Evolutionary conservation across 768 basidiomycete genomes (phyloP).

Genomic region (Pisolithus orientalis): DNA sequence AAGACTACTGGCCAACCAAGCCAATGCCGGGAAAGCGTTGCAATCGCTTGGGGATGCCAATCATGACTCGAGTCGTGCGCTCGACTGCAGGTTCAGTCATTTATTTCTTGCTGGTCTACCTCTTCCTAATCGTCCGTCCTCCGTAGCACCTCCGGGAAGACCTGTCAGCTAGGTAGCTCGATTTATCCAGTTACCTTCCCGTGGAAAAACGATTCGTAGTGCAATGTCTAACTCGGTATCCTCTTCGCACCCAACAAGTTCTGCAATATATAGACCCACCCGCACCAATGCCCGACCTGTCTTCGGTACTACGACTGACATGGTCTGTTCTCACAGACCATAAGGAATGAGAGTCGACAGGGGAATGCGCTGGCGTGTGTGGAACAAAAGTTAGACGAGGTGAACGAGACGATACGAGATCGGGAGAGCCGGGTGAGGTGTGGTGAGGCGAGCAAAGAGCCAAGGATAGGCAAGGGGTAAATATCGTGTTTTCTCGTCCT

Average conservation of each 20-base stretch:
- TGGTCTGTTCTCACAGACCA: conserved; percentile 6
- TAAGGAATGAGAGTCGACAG: conserved; percentile 52
- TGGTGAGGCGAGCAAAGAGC: too few relatives aligned
- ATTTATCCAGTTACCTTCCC: conserved; percentile 91
- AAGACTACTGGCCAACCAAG: too few relatives aligned
- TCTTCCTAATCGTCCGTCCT: conserved; percentile 12
- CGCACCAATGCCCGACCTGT: conserved; percentile 19
- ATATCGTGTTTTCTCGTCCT: conserved; percentile 11
- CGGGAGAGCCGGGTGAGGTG: conserved; percentile 76
- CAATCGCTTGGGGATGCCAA: conserved; percentile 65
- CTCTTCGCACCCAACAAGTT: conserved; percentile 81
- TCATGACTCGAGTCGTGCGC: conserved; percentile 55
- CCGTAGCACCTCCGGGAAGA: too few relatives aligned
- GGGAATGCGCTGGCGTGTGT: conserved; percentile 52
- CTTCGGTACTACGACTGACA: neutral
- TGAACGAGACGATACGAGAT: conserved; percentile 88
- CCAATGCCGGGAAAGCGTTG: conserved; percentile 66
- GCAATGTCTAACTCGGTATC: conserved; percentile 95
- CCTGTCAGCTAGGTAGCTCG: conserved; percentile 70
- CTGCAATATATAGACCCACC: conserved; percentile 66
- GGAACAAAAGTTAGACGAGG: conserved; percentile 72
- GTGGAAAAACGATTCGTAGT: conserved; percentile 54
- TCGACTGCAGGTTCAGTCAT: conserved; percentile 46
- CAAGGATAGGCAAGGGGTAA: too few relatives aligned
- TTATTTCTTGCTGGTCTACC: conserved; percentile 5